Percentiles rank a stretch among this genome's conserved stretches.
phyloP scores from a whole-genome alignment of 805 yeast genomes.

The Komagataella populi region DNA sequence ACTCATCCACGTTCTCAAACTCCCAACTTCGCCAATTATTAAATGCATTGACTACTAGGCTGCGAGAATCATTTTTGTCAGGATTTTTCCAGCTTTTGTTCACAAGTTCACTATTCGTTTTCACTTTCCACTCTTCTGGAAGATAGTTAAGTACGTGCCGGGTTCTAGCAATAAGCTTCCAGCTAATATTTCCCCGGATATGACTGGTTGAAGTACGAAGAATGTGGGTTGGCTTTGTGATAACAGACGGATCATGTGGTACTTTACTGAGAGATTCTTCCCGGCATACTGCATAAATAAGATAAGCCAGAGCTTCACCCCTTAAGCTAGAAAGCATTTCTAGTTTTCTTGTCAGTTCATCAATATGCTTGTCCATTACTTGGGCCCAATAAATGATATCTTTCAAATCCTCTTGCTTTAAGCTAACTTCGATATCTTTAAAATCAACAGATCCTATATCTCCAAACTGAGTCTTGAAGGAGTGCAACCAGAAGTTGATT shows the following conservation, averaged over 20 bases:
- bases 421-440: background rate
- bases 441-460: background rate
- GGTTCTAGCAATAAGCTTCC: conserved; percentile 74
- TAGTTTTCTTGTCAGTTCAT: background rate
- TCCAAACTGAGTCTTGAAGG: background rate
- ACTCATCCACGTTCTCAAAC: conserved; percentile 44
- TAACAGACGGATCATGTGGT: conserved; percentile 76
- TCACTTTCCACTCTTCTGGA: conserved; percentile 36
- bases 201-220: conserved; percentile 61
- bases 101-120: conserved; percentile 17
- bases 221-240: conserved; percentile 80
- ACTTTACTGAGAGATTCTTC: conserved; percentile 30
- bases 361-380: background rate
- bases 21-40: conserved; percentile 91
- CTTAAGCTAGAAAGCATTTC: conserved; percentile 3
- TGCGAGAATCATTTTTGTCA: conserved; percentile 34
- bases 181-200: conserved; percentile 67
- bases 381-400: background rate
- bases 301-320: conserved; percentile 16
- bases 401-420: background rate
- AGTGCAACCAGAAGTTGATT: background rate
- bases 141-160: conserved; percentile 56
- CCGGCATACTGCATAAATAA: conserved; percentile 25
- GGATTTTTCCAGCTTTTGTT: conserved; percentile 23
- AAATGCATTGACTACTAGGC: conserved; percentile 44